phyloP scores from a whole-genome alignment of 2,329 filamentous ascomycete genomes.

The Trichoderma atroviride region DNA sequence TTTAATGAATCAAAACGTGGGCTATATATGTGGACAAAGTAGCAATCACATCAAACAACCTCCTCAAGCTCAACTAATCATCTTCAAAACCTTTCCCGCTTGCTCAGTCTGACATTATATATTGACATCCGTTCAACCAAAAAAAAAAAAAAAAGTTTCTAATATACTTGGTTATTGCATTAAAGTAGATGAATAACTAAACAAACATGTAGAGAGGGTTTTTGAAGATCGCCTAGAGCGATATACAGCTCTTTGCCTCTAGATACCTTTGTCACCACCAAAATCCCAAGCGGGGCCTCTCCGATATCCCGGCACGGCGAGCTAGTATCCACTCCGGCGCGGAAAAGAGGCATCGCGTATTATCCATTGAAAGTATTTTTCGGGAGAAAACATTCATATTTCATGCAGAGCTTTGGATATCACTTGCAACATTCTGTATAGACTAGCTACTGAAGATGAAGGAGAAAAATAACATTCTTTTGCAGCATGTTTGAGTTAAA shows the following conservation, averaged over 20 bases:
- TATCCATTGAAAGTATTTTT: neutral
- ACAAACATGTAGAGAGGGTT: neutral
- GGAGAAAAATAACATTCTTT: neutral
- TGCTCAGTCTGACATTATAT: no score
- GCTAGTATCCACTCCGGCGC: slow-evolving; percentile 13
- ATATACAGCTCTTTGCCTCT: neutral
- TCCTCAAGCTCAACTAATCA: no score
- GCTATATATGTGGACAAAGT: no score
- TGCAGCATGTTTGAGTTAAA: neutral
- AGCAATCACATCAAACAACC: no score
- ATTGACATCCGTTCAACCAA: no score
- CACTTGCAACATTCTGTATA: neutral
- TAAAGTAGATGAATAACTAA: neutral
- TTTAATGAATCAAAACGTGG: no score
- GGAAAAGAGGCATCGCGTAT: neutral
- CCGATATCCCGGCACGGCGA: neutral
- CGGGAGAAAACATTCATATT: neutral
- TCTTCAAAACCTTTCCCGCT: no score
- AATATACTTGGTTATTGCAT: neutral
- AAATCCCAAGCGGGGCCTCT: slow-evolving; percentile 5
- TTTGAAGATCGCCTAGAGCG: neutral
- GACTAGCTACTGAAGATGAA: neutral
- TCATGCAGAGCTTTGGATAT: neutral
- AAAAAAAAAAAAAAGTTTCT: no score
- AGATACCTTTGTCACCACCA: neutral